These are phyloP conservation scores for Starmerella cellae DNA, from an alignment of 805 yeast species.

Conservation along the genomic window DNA sequence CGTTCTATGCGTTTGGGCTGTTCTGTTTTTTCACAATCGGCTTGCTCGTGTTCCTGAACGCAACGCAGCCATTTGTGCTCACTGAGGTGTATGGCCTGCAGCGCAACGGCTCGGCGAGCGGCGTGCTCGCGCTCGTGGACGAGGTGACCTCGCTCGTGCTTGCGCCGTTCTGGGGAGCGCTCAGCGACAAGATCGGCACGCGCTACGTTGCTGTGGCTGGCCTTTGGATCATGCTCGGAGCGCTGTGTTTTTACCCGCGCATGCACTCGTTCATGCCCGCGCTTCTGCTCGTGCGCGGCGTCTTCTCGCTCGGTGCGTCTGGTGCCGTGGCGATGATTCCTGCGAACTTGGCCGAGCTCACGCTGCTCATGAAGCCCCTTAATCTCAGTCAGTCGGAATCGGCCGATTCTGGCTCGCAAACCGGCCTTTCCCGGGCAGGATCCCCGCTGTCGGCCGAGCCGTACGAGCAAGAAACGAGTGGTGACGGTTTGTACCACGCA, in stretches of 20 bases:
- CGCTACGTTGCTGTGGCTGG: constrained; percentile 40
- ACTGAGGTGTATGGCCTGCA: constrained; percentile 27
- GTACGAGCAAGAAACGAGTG: neutral
- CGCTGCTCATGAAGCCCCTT: neutral
- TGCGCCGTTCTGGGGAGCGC: constrained; percentile 52
- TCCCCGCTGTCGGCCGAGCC: neutral
- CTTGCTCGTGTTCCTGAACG: constrained; percentile 32
- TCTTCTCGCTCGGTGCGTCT: constrained; percentile 51
- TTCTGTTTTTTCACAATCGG: constrained; percentile 33
- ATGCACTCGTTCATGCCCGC: constrained; percentile 37
- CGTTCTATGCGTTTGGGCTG: too few relatives aligned
- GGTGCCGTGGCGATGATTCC: constrained; percentile 45
- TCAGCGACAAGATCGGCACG: constrained; percentile 51
- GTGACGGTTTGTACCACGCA: neutral
- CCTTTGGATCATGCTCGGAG: constrained; percentile 35
- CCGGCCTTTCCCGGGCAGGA: neutral
- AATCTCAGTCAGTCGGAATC: neutral
- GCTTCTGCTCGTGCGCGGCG: constrained; percentile 37
- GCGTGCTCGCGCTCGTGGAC: constrained; percentile 43
- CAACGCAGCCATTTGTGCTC: constrained; percentile 36
- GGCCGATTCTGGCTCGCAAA: neutral
- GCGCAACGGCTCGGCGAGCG: constrained; percentile 35
- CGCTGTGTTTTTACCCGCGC: constrained; percentile 39
- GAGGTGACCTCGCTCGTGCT: constrained; percentile 41
- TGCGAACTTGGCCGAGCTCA: constrained; percentile 41